Conservation (phyloP, 1,139 yeast species). For the Maudiozyma humilis region DNA sequence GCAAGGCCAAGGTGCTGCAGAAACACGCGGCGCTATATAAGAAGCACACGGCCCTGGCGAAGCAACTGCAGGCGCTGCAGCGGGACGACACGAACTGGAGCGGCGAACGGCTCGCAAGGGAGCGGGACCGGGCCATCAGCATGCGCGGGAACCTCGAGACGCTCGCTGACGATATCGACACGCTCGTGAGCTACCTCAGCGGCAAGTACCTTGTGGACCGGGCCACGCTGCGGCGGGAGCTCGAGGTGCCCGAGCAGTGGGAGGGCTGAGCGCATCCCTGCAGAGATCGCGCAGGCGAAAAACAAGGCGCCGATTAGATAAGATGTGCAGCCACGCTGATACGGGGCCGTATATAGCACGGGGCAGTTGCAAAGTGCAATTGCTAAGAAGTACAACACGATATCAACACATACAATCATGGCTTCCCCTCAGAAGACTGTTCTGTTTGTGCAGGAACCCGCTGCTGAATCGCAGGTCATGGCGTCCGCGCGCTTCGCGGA, state of each 20-base stretch:
- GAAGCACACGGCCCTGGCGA: neutral
- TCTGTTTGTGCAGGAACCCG: conserved; percentile 1
- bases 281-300: too few relatives aligned
- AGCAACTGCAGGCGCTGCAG: conserved; percentile 1
- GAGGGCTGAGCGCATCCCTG: neutral
- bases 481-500: neutral
- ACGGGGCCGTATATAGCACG: too few relatives aligned
- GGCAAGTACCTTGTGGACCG: conserved; percentile 15
- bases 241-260: conserved; percentile 17
- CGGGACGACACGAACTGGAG: conserved; percentile 14
- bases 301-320: too few relatives aligned
- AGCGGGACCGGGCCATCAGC: conserved; percentile 3
- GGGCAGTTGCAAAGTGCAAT: too few relatives aligned
- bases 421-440: neutral
- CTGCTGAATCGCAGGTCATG: conserved; percentile 9
- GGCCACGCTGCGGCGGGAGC: conserved; percentile 18
- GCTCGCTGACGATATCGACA: conserved; percentile 26
- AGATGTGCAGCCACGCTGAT: too few relatives aligned
- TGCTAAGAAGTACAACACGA: too few relatives aligned
- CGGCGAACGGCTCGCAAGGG: conserved; percentile 11
- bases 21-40: neutral
- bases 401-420: neutral
- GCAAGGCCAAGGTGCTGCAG: neutral
- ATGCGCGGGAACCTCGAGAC: conserved; percentile 10
- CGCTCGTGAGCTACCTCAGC: conserved; percentile 18